Conservation (phyloP, 345 rosid species). For the Rhodomyrtus tomentosa region DNA sequence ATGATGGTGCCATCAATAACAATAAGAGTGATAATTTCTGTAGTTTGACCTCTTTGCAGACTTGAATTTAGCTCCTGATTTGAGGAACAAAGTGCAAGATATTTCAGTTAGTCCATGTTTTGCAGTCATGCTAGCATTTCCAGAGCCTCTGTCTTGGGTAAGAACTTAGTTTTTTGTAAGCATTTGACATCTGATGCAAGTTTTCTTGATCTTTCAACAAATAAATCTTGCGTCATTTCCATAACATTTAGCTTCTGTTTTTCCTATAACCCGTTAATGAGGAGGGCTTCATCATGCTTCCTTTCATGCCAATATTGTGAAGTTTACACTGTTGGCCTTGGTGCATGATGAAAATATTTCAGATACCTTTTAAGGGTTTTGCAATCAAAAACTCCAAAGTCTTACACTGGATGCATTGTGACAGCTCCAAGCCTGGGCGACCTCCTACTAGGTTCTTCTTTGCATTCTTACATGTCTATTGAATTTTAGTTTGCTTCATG, state of each 20-base stretch:
- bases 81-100: slow-evolving; percentile 36
- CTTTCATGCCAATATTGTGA: background rate
- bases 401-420: slow-evolving; percentile 68
- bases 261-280: background rate
- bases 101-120: slow-evolving; percentile 73
- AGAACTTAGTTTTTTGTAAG: slow-evolving; percentile 1
- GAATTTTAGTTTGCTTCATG: background rate
- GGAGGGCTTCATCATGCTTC: background rate
- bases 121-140: slow-evolving; percentile 73
- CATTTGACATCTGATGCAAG: background rate
- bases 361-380: slow-evolving; percentile 66
- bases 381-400: slow-evolving; percentile 49
- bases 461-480: background rate
- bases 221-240: background rate
- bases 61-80: slow-evolving; percentile 36
- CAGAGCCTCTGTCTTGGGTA: slow-evolving; percentile 65
- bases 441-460: slow-evolving; percentile 35
- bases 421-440: slow-evolving; percentile 76
- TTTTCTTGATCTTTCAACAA: background rate
- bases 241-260: background rate
- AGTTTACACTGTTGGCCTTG: background rate
- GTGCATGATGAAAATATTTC: slow-evolving; percentile 6
- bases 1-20: background rate
- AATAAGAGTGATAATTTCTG: background rate
- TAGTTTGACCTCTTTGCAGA: slow-evolving; percentile 30